Percentiles rank a stretch among this genome's conserved stretches.
phyloP scores from a whole-genome alignment of 73 alveolate species.

The Stentor coeruleus region DNA sequence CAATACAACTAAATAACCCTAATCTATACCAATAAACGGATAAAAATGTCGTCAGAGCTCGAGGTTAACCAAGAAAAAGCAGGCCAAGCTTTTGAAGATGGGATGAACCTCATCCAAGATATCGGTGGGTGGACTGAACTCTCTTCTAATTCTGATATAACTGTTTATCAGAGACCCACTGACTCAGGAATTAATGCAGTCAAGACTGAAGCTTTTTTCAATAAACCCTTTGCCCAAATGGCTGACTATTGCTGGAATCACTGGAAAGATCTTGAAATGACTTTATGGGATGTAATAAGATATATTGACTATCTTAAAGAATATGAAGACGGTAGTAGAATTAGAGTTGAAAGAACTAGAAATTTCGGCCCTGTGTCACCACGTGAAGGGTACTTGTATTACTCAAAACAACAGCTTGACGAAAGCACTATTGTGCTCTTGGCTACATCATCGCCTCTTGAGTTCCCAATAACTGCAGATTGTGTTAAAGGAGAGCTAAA shows the following conservation, averaged over 20 bases:
- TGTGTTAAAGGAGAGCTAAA: neutral
- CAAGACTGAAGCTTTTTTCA: neutral
- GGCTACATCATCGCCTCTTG: neutral
- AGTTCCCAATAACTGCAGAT: neutral
- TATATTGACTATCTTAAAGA: neutral
- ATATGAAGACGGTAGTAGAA: slow-evolving; percentile 2
- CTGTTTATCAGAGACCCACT: neutral
- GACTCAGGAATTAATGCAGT: neutral
- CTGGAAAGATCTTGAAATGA: neutral
- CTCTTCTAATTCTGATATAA: neutral
- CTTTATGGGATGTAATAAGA: neutral
- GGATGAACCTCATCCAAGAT: neutral
- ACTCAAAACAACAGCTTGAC: neutral
- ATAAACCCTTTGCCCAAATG: neutral
- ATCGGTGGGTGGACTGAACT: neutral
- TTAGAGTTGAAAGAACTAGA: neutral
- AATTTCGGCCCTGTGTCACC: neutral
- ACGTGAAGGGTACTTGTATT: neutral
- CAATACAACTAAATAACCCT: no score
- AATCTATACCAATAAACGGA: no score
- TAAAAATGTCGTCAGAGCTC: neutral
- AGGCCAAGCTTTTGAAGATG: slow-evolving; percentile 11
- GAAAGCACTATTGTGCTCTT: neutral
- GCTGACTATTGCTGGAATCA: neutral
- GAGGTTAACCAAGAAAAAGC: slow-evolving; percentile 8